phyloP scores from a whole-genome alignment of 1,284 basidiomycete genomes.

The Xanthoconium separans region DNA sequence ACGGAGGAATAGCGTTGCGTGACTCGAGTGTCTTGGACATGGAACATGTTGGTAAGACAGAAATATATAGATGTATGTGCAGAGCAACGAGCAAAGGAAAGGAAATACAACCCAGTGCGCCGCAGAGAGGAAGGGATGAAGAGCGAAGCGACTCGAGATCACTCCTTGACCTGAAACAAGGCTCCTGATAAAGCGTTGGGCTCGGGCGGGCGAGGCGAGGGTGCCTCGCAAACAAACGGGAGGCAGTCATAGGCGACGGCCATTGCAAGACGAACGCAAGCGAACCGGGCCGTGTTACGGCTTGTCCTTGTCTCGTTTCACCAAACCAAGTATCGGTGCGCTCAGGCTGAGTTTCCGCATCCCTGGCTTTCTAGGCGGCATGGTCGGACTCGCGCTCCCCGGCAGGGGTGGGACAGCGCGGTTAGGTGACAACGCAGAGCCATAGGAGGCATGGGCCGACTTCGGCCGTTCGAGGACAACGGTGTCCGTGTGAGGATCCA shows the following conservation, averaged over 20 bases:
- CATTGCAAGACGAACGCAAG: neutral
- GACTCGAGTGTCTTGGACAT: too few species aligned
- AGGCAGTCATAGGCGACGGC: neutral
- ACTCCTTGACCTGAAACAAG: neutral
- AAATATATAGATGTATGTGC: slow-evolving; percentile 2
- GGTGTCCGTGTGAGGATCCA: neutral
- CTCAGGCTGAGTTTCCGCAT: slow-evolving; percentile 69
- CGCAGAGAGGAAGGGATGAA: too few species aligned
- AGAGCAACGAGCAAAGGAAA: neutral
- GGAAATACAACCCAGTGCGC: neutral
- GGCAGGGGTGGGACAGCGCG: slow-evolving; percentile 21
- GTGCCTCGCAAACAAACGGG: neutral
- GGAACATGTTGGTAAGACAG: too few species aligned
- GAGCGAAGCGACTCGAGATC: too few species aligned
- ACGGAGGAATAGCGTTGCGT: too few species aligned
- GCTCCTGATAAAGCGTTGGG: neutral
- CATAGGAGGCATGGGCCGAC: slow-evolving; percentile 27
- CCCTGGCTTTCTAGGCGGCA: slow-evolving; percentile 41
- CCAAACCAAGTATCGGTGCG: slow-evolving; percentile 60
- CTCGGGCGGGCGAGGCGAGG: neutral
- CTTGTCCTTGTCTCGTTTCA: slow-evolving; percentile 44
- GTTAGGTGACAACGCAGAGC: slow-evolving; percentile 12
- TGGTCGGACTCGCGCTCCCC: slow-evolving; percentile 17
- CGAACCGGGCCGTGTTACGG: slow-evolving; percentile 11
- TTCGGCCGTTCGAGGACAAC: slow-evolving; percentile 20